These are phyloP conservation scores for Gracilaria caudata DNA, from an alignment of 23 red algal species.

Conservation along the genomic window DNA sequence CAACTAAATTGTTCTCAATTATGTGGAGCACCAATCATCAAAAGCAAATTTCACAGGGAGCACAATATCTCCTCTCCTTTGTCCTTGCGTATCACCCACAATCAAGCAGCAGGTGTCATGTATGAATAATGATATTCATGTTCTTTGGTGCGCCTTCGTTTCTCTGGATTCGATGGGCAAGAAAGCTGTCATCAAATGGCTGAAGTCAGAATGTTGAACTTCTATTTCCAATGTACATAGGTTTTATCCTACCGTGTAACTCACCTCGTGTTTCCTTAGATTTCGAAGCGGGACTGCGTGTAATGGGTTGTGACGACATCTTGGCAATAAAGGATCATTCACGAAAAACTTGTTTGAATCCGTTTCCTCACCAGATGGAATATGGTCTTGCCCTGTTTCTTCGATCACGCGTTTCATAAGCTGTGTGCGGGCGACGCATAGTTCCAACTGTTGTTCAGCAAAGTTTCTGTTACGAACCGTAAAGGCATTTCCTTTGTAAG, in stretches of 20 bases:
- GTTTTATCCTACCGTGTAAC: not conserved
- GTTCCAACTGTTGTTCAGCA: conserved; percentile 37
- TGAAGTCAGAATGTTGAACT: not conserved
- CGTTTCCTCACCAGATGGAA: not conserved
- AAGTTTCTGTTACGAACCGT: not conserved
- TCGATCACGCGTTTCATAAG: conserved; percentile 11
- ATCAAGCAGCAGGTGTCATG: conserved; percentile 17
- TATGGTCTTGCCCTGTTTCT: not conserved
- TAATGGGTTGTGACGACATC: conserved; percentile 35
- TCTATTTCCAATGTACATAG: not conserved
- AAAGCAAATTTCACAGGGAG: too few species aligned
- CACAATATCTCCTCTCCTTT: not conserved
- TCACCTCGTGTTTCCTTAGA: conserved; percentile 46
- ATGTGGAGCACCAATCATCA: not conserved
- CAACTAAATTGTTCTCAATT: not conserved
- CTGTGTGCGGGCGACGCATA: conserved; percentile 34
- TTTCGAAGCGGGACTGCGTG: conserved; percentile 35
- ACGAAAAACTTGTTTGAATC: not conserved
- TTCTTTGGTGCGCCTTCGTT: conserved; percentile 6
- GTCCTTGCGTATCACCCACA: not conserved
- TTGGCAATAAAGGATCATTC: conserved; percentile 25
- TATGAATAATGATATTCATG: not conserved
- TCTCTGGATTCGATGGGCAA: conserved; percentile 37
- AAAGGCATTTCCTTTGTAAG: not conserved
- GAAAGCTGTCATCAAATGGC: not conserved